Percentiles rank a stretch among this genome's conserved stretches.
Evolutionary conservation across 140 eudicot species (phyloP).

Genomic region (Ambrosia hybrid): DNA sequence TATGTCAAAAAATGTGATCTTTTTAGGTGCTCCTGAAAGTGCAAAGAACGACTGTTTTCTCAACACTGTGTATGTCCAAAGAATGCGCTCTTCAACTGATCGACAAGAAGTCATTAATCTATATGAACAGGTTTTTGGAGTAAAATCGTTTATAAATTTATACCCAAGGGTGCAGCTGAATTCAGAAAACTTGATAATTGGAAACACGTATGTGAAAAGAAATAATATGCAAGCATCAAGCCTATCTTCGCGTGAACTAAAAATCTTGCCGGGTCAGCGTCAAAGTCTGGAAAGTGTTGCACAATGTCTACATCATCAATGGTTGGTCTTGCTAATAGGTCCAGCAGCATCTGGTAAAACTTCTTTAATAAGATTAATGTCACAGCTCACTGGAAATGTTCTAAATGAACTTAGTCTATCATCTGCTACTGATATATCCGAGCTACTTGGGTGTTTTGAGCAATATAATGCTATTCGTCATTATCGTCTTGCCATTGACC

Average conservation of each 20-base stretch:
- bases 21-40: slow-evolving; percentile 57
- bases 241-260: slow-evolving; percentile 46
- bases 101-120: slow-evolving; percentile 61
- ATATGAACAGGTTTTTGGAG: slow-evolving; percentile 63
- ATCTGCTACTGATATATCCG: slow-evolving; percentile 91
- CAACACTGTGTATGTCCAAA: slow-evolving; percentile 79
- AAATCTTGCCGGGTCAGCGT: slow-evolving; percentile 67
- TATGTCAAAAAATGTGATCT: background rate
- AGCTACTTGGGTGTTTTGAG: slow-evolving; percentile 93
- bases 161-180: slow-evolving; percentile 64
- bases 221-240: slow-evolving; percentile 42
- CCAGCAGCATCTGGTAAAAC: slow-evolving; percentile 94
- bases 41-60: slow-evolving; percentile 66
- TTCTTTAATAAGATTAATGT: slow-evolving; percentile 72
- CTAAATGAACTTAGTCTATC: slow-evolving; percentile 90
- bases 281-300: slow-evolving; percentile 79
- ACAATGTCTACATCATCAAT: slow-evolving; percentile 69
- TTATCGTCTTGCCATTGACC: slow-evolving; percentile 58
- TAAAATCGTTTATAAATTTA: slow-evolving; percentile 51
- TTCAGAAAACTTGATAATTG: slow-evolving; percentile 57
- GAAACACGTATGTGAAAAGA: slow-evolving; percentile 55
- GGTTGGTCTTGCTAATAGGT: slow-evolving; percentile 91
- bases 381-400: slow-evolving; percentile 81
- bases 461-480: slow-evolving; percentile 85
- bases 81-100: slow-evolving; percentile 90